Conservation (phyloP, 2,329 filamentous ascomycete genomes). For the Arthrobotrys entomopaga region DNA sequence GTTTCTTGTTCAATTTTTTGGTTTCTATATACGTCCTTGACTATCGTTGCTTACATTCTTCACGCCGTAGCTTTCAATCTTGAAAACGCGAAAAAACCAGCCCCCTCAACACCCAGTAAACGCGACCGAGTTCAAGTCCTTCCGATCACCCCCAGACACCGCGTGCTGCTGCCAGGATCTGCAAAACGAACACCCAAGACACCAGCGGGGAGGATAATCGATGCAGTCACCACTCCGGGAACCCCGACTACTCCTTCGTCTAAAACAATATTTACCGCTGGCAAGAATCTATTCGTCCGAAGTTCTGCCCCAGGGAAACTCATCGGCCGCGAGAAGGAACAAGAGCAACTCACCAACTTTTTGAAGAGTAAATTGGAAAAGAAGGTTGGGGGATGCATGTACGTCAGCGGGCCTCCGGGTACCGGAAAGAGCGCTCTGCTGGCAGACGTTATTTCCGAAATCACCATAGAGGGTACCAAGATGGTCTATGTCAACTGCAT, state of each 20-base stretch:
- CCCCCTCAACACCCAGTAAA: conserved; percentile 46
- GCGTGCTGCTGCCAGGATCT: conserved; percentile 30
- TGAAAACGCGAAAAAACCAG: conserved; percentile 31
- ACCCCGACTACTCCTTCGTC: conserved; percentile 56
- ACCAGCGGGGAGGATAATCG: conserved; percentile 54
- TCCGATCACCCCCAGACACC: conserved; percentile 57
- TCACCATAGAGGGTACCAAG: conserved; percentile 65
- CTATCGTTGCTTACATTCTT: background rate
- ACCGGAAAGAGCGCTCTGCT: conserved; percentile 97
- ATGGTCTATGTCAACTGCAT: conserved; percentile 91
- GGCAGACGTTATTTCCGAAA: conserved; percentile 75
- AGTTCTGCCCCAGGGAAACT: conserved; percentile 78
- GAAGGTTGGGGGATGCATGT: conserved; percentile 75
- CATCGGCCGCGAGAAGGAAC: conserved; percentile 77
- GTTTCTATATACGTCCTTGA: background rate
- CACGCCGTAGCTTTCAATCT: conserved; percentile 26
- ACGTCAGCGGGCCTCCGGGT: conserved; percentile 93
- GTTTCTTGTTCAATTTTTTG: conserved; percentile 6
- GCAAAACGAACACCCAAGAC: conserved; percentile 56
- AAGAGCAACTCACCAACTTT: conserved; percentile 56
- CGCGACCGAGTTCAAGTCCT: conserved; percentile 53
- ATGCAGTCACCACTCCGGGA: conserved; percentile 26
- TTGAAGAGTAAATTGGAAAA: conserved; percentile 54
- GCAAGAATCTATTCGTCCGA: conserved; percentile 85
- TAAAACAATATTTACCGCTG: conserved; percentile 83